Percentiles rank a stretch among this genome's conserved stretches.
phyloP scores from a whole-genome alignment of 169 alveolate species.

The Toxoplasma gondii region DNA sequence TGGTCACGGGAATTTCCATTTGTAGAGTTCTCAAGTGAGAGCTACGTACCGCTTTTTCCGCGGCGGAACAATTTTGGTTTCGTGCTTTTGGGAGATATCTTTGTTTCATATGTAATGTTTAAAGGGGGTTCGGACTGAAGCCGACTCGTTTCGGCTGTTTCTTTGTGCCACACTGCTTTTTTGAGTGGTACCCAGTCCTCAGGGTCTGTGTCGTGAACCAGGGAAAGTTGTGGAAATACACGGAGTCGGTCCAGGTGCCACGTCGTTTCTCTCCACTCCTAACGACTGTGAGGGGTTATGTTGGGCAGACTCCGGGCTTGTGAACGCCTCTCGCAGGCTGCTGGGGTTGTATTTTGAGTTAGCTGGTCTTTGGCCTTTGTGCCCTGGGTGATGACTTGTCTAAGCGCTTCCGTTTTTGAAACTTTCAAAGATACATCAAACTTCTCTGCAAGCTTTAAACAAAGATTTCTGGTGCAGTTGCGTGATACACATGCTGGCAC shows the following conservation, averaged over 20 bases:
- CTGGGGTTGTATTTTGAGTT: not conserved
- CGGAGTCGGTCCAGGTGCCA: not conserved
- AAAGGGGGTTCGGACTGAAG: not conserved
- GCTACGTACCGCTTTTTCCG: not conserved
- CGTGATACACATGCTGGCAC: no score
- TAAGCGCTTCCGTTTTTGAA: not conserved
- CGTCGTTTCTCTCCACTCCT: not conserved
- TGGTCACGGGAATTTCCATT: not conserved
- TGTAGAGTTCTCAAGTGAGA: not conserved
- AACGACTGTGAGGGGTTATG: not conserved
- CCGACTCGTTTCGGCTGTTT: not conserved
- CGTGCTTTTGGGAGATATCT: not conserved
- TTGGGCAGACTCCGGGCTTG: not conserved
- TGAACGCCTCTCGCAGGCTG: not conserved
- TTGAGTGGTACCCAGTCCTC: not conserved
- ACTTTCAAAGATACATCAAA: not conserved
- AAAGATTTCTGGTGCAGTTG: no score
- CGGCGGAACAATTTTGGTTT: not conserved
- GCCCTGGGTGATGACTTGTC: not conserved
- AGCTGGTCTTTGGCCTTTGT: not conserved
- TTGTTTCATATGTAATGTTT: not conserved
- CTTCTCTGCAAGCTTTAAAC: not conserved
- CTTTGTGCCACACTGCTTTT: no score
- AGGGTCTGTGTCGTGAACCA: not conserved
- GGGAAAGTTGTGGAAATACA: not conserved